These are phyloP conservation scores for Fusarium sp. DNA, from an alignment of 2,329 filamentous ascomycete species.

Conservation along the genomic window DNA sequence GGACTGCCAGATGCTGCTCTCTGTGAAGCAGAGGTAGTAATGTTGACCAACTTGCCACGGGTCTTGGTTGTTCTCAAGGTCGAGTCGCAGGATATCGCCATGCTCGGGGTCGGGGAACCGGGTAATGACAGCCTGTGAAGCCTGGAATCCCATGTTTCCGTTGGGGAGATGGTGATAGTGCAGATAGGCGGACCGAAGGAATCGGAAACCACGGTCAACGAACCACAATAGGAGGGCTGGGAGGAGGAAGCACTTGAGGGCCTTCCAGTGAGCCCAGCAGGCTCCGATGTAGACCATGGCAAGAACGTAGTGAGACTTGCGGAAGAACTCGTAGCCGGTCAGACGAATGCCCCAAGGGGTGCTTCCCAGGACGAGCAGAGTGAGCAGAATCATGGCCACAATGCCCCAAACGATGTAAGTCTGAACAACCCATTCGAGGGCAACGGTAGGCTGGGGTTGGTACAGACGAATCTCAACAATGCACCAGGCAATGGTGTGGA, in stretches of 20 bases:
- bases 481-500: constrained; percentile 80
- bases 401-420: constrained; percentile 80
- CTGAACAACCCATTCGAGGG: constrained; percentile 68
- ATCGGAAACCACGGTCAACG: constrained; percentile 71
- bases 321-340: constrained; percentile 83
- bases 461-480: constrained; percentile 76
- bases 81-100: constrained; percentile 73
- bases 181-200: constrained; percentile 68
- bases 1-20: constrained; percentile 76
- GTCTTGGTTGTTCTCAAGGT: constrained; percentile 71
- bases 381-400: constrained; percentile 74
- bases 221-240: constrained; percentile 74
- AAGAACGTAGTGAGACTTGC: constrained; percentile 78
- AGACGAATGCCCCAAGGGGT: constrained; percentile 67
- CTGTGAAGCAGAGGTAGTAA: constrained; percentile 77
- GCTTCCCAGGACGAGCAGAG: constrained; percentile 71
- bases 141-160: constrained; percentile 64
- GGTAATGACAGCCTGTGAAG: constrained; percentile 59
- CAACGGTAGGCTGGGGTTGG: constrained; percentile 75
- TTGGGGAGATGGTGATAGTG: constrained; percentile 67
- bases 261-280: constrained; percentile 80
- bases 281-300: constrained; percentile 81
- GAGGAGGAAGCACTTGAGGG: constrained; percentile 76
- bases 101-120: constrained; percentile 67
- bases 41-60: constrained; percentile 77